Evolutionary conservation across 768 basidiomycete species (phyloP).

Genomic region (Lactifluus volemus): DNA sequence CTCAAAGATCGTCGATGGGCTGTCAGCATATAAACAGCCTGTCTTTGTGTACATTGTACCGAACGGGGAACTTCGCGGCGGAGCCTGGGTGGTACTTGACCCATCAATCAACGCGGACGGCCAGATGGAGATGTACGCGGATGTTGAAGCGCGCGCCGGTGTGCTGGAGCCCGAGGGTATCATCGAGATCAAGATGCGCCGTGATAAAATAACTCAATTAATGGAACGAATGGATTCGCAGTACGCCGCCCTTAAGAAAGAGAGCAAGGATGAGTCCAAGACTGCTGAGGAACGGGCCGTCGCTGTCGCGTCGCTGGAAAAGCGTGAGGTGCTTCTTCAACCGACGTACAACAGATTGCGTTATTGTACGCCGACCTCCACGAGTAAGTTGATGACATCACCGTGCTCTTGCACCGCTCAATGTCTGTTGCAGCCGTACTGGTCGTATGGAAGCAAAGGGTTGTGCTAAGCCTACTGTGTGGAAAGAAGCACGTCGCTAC

Average conservation of each 20-base stretch:
- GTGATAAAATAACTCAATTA: constrained; percentile 79
- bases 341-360: constrained; percentile 94
- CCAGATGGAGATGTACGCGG: constrained; percentile 99
- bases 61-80: constrained; percentile 96
- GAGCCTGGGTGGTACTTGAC: constrained; percentile 98
- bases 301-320: constrained; percentile 58
- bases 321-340: constrained; percentile 70
- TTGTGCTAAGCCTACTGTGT: constrained; percentile 76
- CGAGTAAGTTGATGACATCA: constrained; percentile 48
- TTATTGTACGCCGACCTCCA: constrained; percentile 94
- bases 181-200: constrained; percentile 95
- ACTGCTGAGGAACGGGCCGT: constrained; percentile 65
- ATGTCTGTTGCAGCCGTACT: constrained; percentile 49
- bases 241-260: constrained; percentile 73
- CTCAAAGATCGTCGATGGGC: constrained; percentile 96
- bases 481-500: constrained; percentile 82
- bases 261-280: constrained; percentile 66
- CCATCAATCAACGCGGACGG: constrained; percentile 87
- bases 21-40: constrained; percentile 94
- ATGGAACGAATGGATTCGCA: constrained; percentile 91
- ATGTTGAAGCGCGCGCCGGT: constrained; percentile 91
- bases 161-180: constrained; percentile 96
- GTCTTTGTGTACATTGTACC: constrained; percentile 98
- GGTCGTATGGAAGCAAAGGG: constrained; percentile 98
- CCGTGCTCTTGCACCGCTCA: neutral